Percentiles rank a stretch among this genome's conserved stretches.
Evolutionary conservation across 148 eudicot species (phyloP).

Genomic region (Rhododendron kiyosumense): DNA sequence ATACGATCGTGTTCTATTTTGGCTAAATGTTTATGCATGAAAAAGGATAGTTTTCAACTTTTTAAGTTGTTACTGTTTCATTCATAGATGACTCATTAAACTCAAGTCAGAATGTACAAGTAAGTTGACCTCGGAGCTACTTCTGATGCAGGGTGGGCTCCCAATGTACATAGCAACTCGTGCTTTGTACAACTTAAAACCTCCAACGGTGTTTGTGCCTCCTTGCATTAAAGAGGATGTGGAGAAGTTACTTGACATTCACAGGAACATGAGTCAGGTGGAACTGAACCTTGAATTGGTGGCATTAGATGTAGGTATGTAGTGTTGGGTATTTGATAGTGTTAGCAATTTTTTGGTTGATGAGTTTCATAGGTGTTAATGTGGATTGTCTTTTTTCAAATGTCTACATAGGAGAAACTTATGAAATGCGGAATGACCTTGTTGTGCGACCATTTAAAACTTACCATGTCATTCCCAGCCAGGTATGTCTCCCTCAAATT

Average conservation of each 20-base stretch:
- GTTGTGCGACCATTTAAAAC: conserved; percentile 93
- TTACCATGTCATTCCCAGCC: conserved; percentile 88
- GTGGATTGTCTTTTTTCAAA: background rate
- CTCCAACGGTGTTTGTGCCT: conserved; percentile 86
- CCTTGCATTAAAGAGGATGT: conserved; percentile 88
- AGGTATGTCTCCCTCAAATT: conserved; percentile 42
- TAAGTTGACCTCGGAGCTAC: background rate
- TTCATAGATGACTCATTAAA: background rate
- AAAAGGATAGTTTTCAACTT: background rate
- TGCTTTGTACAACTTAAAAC: conserved; percentile 76
- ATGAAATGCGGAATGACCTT: conserved; percentile 80
- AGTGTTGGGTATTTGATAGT: background rate
- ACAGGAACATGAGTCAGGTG: conserved; percentile 80
- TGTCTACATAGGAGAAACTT: conserved; percentile 70
- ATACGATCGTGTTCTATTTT: background rate
- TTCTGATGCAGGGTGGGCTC: conserved; percentile 75
- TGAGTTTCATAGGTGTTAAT: background rate
- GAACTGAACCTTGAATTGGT: conserved; percentile 83
- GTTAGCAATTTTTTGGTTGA: background rate
- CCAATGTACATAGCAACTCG: conserved; percentile 98
- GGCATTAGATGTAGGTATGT: conserved; percentile 80
- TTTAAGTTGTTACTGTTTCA: background rate
- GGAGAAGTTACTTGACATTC: conserved; percentile 76
- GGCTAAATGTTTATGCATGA: background rate
- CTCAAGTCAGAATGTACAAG: background rate